Evolutionary conservation across 768 basidiomycete species (phyloP).

Genomic region (Tricholoma flavovirens): DNA sequence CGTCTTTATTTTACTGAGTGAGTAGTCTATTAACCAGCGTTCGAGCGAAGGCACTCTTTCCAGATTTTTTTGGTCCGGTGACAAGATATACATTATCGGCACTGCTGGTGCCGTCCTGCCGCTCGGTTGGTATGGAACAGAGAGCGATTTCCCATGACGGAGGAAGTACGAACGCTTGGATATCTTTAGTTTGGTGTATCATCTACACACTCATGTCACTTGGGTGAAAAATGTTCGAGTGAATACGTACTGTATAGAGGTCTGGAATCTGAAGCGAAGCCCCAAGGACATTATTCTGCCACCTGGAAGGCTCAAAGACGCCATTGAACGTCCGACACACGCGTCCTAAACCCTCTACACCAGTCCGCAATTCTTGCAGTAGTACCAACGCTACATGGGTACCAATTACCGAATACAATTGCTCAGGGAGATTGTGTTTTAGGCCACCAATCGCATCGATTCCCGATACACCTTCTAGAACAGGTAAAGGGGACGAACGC

Average conservation of each 20-base stretch:
- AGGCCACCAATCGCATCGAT: constrained; percentile 9
- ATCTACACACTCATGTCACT: constrained; percentile 23
- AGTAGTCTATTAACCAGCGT: constrained; percentile 67
- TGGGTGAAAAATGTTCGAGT: neutral
- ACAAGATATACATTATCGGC: constrained; percentile 48
- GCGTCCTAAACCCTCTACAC: constrained; percentile 60
- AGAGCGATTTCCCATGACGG: constrained; percentile 36
- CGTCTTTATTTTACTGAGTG: constrained; percentile 36
- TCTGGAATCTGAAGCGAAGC: constrained; percentile 42
- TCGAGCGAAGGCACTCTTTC: constrained; percentile 87
- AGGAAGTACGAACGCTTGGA: constrained; percentile 32
- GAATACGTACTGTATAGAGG: constrained; percentile 39
- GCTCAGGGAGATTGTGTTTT: constrained; percentile 12
- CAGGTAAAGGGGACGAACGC: constrained; percentile 69
- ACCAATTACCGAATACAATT: constrained; percentile 13
- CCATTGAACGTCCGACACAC: constrained; percentile 59
- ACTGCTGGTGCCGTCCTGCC: constrained; percentile 2
- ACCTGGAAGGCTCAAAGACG: constrained; percentile 51
- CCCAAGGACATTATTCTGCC: constrained; percentile 28
- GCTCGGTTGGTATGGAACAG: neutral
- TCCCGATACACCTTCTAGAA: constrained; percentile 24
- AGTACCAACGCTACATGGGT: constrained; percentile 38
- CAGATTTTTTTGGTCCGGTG: constrained; percentile 80
- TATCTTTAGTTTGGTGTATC: constrained; percentile 29
- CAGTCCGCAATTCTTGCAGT: constrained; percentile 51